phyloP scores from a whole-genome alignment of 345 rosid species.

The Aquilaria malaccensis region DNA sequence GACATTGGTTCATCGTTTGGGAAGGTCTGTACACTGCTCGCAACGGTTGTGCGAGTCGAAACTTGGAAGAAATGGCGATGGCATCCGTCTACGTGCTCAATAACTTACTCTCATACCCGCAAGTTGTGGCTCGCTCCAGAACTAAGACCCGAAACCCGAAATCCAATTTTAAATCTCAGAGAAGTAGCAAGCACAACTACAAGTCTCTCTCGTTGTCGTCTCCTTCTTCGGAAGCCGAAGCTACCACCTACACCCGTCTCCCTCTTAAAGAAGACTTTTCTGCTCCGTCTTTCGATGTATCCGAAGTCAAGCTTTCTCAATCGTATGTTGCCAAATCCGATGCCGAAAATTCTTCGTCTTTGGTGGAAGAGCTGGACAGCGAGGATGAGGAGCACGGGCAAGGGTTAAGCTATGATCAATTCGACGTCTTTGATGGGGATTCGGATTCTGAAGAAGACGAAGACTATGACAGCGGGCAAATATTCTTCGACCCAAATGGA shows the following conservation, averaged over 20 bases:
- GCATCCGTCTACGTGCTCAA: slow-evolving; percentile 28
- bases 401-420: slow-evolving; percentile 19
- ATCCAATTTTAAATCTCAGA: slow-evolving; percentile 26
- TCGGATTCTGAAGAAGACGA: slow-evolving; percentile 32
- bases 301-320: slow-evolving; percentile 48
- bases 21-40: no score
- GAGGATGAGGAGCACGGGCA: slow-evolving; percentile 22
- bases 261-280: slow-evolving; percentile 69
- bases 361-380: slow-evolving; percentile 21
- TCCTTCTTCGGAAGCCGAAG: slow-evolving; percentile 43
- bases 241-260: slow-evolving; percentile 78
- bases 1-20: no score
- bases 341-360: slow-evolving; percentile 8
- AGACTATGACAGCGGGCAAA: slow-evolving; percentile 20
- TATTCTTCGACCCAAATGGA: slow-evolving; percentile 29
- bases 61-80: slow-evolving; percentile 23
- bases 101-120: slow-evolving; percentile 33
- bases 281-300: slow-evolving; percentile 10
- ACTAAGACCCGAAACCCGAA: slow-evolving; percentile 28
- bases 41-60: no score
- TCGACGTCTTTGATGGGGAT: slow-evolving; percentile 41
- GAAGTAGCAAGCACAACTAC: slow-evolving; percentile 22
- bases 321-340: slow-evolving; percentile 29
- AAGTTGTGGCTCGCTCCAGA: slow-evolving; percentile 41
- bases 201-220: slow-evolving; percentile 28